Evolutionary conservation across 2,329 filamentous ascomycete species (phyloP).

Genomic region (Colletotrichum sp.): DNA sequence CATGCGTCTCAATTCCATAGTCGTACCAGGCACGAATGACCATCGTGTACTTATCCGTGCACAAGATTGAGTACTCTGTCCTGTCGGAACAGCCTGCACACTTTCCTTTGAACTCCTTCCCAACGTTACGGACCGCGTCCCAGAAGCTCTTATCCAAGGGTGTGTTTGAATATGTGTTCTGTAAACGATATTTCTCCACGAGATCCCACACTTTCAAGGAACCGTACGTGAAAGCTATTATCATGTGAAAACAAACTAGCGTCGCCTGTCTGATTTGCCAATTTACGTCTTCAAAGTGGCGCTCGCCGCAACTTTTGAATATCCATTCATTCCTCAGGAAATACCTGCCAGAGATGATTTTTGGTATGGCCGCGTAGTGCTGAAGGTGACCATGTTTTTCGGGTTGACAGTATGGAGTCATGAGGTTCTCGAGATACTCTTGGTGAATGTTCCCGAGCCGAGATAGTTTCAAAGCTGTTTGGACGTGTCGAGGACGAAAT

Average conservation of each 20-base stretch:
- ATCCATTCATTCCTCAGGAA: background rate
- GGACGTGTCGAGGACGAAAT: background rate
- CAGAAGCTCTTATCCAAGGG: background rate
- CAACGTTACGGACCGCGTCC: fast-evolving
- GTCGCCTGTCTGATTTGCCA: fast-evolving
- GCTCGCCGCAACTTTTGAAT: background rate
- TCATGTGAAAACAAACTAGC: background rate
- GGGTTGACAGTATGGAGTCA: background rate
- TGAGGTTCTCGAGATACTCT: background rate
- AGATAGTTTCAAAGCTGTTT: background rate
- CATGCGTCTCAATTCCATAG: background rate
- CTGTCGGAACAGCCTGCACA: background rate
- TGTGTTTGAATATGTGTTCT: fast-evolving
- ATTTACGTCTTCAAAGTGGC: background rate
- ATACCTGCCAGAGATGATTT: background rate
- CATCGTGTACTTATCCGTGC: background rate
- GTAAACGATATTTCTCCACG: background rate
- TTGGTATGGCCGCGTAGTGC: background rate
- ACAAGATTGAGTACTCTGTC: background rate
- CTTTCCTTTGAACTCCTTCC: background rate
- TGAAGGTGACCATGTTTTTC: fast-evolving
- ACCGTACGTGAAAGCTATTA: fast-evolving
- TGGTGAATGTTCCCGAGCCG: background rate
- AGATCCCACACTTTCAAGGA: background rate
- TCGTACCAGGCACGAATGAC: background rate